These are phyloP conservation scores for Microthlaspi erraticum DNA, from an alignment of 345 rosid genomes.

Conservation along the genomic window DNA sequence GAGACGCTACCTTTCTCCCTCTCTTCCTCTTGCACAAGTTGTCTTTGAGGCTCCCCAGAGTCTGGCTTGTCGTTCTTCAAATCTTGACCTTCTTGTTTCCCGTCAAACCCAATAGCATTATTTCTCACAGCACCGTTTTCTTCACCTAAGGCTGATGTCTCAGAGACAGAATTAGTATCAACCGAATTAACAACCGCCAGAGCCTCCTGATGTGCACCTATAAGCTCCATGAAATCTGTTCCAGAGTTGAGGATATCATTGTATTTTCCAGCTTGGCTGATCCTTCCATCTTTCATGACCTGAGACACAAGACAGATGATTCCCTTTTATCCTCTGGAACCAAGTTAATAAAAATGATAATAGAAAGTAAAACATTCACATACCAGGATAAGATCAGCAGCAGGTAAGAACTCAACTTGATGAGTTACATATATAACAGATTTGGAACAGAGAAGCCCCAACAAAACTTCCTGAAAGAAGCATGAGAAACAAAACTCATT, in stretches of 20 bases:
- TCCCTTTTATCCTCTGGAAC: background rate
- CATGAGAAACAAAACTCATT: constrained; percentile 10
- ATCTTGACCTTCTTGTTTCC: constrained; percentile 45
- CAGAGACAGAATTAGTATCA: constrained; percentile 46
- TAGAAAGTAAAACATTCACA: constrained; percentile 31
- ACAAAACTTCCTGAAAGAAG: constrained; percentile 62
- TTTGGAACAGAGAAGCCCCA: constrained; percentile 57
- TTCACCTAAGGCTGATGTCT: constrained; percentile 29
- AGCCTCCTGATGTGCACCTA: constrained; percentile 73
- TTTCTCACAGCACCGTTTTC: constrained; percentile 34
- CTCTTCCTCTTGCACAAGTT: constrained; percentile 82
- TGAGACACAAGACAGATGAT: constrained; percentile 32
- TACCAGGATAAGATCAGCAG: constrained; percentile 81
- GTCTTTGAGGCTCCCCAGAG: constrained; percentile 51
- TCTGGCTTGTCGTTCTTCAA: constrained; percentile 49
- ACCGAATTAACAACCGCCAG: constrained; percentile 58
- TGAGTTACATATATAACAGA: constrained; percentile 83
- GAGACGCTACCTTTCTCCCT: constrained; percentile 82
- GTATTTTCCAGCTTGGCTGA: constrained; percentile 76
- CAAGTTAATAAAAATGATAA: background rate
- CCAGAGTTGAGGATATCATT: constrained; percentile 65
- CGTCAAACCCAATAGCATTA: constrained; percentile 29
- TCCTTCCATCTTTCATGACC: constrained; percentile 86
- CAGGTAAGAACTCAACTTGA: constrained; percentile 82
- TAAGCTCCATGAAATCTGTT: constrained; percentile 78